These are phyloP conservation scores for Suillus subalutaceus DNA, from an alignment of 768 basidiomycete genomes.

Conservation along the genomic window DNA sequence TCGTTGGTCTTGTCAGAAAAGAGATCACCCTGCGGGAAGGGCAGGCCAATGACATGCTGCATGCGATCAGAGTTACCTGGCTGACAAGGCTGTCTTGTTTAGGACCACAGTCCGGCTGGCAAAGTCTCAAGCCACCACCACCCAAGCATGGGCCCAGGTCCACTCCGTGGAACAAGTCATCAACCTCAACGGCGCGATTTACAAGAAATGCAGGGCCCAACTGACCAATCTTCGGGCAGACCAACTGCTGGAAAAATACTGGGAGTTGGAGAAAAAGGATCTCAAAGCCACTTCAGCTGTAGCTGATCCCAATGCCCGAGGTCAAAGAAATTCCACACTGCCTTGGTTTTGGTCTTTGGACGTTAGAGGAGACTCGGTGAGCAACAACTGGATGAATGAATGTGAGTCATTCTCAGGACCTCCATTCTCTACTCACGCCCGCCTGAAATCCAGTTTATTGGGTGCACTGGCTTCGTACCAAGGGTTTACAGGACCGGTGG, in stretches of 20 bases:
- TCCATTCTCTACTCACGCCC: too few relatives aligned
- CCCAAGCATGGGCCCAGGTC: constrained; percentile 4
- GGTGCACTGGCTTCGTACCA: too few relatives aligned
- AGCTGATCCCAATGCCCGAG: background rate
- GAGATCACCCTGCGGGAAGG: background rate
- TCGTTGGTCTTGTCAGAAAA: background rate
- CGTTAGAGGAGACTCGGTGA: background rate
- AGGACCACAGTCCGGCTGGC: background rate
- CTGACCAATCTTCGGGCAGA: background rate
- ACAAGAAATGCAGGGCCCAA: background rate
- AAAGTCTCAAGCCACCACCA: background rate
- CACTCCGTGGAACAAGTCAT: background rate
- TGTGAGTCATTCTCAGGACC: background rate
- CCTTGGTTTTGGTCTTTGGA: constrained; percentile 14
- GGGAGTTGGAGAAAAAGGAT: background rate
- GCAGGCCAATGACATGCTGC: too few relatives aligned
- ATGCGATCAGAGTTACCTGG: too few relatives aligned
- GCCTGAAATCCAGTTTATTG: too few relatives aligned
- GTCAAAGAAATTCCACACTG: background rate
- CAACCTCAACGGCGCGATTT: background rate
- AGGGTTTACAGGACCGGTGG: too few relatives aligned
- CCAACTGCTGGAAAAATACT: background rate
- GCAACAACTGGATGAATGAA: constrained; percentile 14
- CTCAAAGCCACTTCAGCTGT: background rate
- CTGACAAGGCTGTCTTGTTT: too few relatives aligned